phyloP scores from a whole-genome alignment of 2,329 filamentous ascomycete species.

The Helicocarpus griseus region DNA sequence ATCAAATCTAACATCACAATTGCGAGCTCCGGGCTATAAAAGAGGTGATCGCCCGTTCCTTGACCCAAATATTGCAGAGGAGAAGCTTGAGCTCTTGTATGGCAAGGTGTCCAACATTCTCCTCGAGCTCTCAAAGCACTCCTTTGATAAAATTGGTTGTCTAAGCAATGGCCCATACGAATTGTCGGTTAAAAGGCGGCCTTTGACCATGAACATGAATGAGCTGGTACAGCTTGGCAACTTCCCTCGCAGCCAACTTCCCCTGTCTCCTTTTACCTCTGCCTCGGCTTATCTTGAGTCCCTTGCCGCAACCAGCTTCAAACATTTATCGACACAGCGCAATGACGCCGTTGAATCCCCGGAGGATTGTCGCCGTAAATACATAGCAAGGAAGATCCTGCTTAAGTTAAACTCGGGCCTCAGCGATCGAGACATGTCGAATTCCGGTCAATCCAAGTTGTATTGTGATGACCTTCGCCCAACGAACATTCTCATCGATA shows the following conservation, averaged over 20 bases:
- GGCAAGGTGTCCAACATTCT: constrained; percentile 17
- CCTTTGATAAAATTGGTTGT: constrained; percentile 28
- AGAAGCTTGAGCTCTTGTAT: constrained; percentile 12
- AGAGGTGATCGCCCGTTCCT: constrained; percentile 13
- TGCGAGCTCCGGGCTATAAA: constrained; percentile 15
- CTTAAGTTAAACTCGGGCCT: constrained; percentile 8
- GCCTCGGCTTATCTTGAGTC: constrained; percentile 24
- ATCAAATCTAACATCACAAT: constrained; percentile 14
- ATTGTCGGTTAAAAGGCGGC: constrained; percentile 25
- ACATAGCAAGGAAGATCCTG: constrained; percentile 25
- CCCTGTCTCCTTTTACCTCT: constrained; percentile 21
- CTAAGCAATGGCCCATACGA: constrained; percentile 15
- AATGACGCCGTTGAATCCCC: constrained; percentile 23
- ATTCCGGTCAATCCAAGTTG: constrained; percentile 28
- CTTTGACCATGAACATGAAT: constrained; percentile 36
- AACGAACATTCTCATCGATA: constrained; percentile 32
- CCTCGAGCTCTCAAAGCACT: constrained; percentile 23
- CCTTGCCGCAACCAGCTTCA: constrained; percentile 18
- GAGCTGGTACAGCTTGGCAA: constrained; percentile 24
- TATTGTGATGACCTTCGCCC: constrained; percentile 34
- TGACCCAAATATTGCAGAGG: constrained; percentile 13
- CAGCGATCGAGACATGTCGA: too few species aligned
- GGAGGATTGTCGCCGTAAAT: constrained; percentile 20
- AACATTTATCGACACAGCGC: constrained; percentile 22
- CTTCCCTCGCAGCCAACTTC: constrained; percentile 22